Base-by-base conservation (phyloP, 2,329 filamentous ascomycete species). In the Colletotrichum sublineola region DNA sequence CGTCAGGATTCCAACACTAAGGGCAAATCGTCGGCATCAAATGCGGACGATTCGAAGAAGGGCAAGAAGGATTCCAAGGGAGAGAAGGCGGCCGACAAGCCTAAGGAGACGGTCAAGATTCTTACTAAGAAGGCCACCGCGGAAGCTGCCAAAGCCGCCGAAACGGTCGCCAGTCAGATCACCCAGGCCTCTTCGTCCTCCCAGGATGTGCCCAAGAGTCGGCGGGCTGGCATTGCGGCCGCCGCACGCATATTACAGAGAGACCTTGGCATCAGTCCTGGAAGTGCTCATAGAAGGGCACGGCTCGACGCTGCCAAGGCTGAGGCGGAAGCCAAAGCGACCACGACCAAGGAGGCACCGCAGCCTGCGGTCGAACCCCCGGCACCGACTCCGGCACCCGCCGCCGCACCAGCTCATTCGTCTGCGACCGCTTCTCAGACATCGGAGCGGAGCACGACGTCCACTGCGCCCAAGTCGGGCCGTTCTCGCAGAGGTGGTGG, bases 181-280 rank as follows among this genome's bases (percentile, higher is more conserved):
- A 48, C 77, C 8, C 83, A 86, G 68, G 78, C 80, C 48, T 56
- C 77, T 9, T 75, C 71, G 56, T 77, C 81, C 18, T 75, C 79
- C 24, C 67, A 80, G 14, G 82, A 85, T 4, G 80, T 78, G 1
- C 83, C 86, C 2, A 91, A 90, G 80, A 89, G 85, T 69, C 87
- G 89, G 38, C 85, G 88, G 53, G 87, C 87, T 7, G 88, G 86
- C n/a, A 91, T 92, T 64, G 86, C 89, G 40, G 88, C 89, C 11
- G 90, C 91, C 14, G 90, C 90, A 14, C 86, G 90, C 20, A 89
- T 93, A 65, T 77, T 93, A 24, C 90, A 92, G 78, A 87, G 91
- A 44, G 91, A 93, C 74, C 84, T 92, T 24, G 90, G 90, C 29
- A 84, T 93, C 1, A 91, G 88, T 71, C 88, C 89, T 14, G 89